phyloP scores from a whole-genome alignment of 495 filamentous ascomycete genomes.

The Neurospora discreta region DNA sequence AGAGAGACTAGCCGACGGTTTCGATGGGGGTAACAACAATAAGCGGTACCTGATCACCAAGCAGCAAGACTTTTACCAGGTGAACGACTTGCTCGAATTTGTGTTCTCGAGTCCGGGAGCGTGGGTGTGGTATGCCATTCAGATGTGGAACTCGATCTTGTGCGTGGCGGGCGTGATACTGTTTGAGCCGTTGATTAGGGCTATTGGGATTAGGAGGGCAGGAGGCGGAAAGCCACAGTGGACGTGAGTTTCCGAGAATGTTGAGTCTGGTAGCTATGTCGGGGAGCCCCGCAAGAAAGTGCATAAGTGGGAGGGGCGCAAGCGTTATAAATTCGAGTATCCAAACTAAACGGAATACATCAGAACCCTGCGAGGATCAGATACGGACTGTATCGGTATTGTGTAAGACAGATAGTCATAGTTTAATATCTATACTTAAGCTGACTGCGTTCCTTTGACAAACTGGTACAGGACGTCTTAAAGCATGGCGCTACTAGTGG shows the following conservation, averaged over 20 bases:
- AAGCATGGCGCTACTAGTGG: not conserved
- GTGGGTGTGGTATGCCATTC: slow-evolving; percentile 41
- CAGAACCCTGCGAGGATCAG: not conserved
- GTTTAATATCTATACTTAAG: not conserved
- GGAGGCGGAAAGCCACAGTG: not conserved
- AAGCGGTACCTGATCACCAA: slow-evolving; percentile 52
- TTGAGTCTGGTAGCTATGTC: not conserved
- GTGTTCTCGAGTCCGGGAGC: slow-evolving; percentile 35
- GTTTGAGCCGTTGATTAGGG: slow-evolving; percentile 10
- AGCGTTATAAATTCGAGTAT: not conserved
- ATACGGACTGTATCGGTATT: not conserved
- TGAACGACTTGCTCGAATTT: slow-evolving; percentile 68
- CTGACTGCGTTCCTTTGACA: not conserved
- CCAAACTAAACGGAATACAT: not conserved
- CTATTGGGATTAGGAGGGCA: not conserved
- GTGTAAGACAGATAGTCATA: not conserved
- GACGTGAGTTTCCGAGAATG: not conserved
- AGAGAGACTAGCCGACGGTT: not conserved
- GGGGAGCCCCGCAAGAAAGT: not conserved
- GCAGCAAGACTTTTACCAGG: slow-evolving; percentile 79
- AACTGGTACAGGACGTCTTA: not conserved
- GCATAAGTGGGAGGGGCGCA: not conserved
- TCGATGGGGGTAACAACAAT: not conserved
- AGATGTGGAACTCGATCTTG: slow-evolving; percentile 48
- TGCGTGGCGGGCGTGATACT: slow-evolving; percentile 45